Evolutionary conservation across 306 rosid genomes (phyloP).

Genomic region (Vachellia collinsii): DNA sequence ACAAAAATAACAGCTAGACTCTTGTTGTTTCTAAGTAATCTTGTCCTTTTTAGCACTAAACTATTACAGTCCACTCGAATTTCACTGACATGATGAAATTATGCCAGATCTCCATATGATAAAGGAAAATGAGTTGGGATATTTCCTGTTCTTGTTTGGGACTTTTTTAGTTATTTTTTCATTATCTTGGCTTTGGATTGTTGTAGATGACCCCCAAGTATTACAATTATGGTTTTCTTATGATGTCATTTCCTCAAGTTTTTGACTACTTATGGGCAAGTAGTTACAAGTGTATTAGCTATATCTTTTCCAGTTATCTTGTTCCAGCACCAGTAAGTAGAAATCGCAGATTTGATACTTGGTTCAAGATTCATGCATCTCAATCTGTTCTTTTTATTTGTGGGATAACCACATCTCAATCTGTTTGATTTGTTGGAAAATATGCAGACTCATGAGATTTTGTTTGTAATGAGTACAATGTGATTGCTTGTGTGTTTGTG

Average conservation of each 20-base stretch:
- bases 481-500: background rate
- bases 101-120: background rate
- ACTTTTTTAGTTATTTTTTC: constrained; percentile 13
- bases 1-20: background rate
- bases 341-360: background rate
- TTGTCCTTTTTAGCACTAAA: background rate
- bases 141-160: constrained; percentile 4
- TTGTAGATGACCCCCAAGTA: background rate
- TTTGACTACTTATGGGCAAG: background rate
- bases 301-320: background rate
- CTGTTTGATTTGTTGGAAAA: background rate
- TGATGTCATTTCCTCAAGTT: constrained; percentile 16
- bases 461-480: background rate
- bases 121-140: background rate
- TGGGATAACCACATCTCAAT: constrained; percentile 4
- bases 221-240: background rate
- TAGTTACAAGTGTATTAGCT: background rate
- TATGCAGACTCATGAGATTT: constrained; percentile 5
- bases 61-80: constrained; percentile 1
- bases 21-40: background rate
- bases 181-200: constrained; percentile 22
- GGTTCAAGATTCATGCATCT: background rate
- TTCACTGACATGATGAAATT: background rate
- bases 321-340: background rate
- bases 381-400: constrained; percentile 6